These are phyloP conservation scores for Pseudopyrenochaeta lycopersici DNA, from an alignment of 2,329 filamentous ascomycete species.

Conservation along the genomic window DNA sequence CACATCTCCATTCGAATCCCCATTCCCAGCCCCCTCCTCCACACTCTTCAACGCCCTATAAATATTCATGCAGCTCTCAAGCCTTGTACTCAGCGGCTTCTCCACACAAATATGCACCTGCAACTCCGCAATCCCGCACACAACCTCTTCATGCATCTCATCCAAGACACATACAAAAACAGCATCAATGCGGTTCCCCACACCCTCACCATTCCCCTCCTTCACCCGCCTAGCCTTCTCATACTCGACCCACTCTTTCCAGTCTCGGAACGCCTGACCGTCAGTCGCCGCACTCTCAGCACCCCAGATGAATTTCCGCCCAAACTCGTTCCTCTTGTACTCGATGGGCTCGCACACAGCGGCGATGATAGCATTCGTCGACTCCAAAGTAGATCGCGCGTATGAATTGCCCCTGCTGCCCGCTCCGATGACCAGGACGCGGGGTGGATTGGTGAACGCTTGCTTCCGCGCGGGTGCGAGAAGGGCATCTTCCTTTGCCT, in stretches of 20 bases:
- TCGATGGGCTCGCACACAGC: conserved; percentile 83
- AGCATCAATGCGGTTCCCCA: conserved; percentile 58
- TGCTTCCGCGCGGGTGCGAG: conserved; percentile 26
- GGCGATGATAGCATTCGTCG: conserved; percentile 67
- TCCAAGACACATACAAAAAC: conserved; percentile 82
- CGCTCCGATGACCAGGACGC: conserved; percentile 50
- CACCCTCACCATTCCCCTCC: conserved; percentile 24
- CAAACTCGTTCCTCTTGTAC: conserved; percentile 79
- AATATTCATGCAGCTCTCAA: conserved; percentile 81
- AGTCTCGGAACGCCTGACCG: conserved; percentile 76
- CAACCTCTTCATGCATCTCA: conserved; percentile 84
- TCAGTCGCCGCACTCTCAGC: conserved; percentile 54
- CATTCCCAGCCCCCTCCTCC: conserved; percentile 24
- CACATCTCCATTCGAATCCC: conserved; percentile 1
- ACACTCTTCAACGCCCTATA: conserved; percentile 63
- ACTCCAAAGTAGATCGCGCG: conserved; percentile 28
- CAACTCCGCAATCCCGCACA: conserved; percentile 74
- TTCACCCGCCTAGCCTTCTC: conserved; percentile 70
- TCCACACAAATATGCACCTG: conserved; percentile 90
- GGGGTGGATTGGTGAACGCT: conserved; percentile 34
- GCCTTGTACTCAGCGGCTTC: conserved; percentile 85
- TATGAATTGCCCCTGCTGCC: conserved; percentile 51
- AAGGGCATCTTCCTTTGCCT: conserved; percentile 11
- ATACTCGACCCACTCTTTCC: conserved; percentile 79
- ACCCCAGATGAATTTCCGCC: conserved; percentile 77